Conservation (phyloP, 2,329 filamentous ascomycete genomes). For the Colletotrichum chrysophilum region DNA sequence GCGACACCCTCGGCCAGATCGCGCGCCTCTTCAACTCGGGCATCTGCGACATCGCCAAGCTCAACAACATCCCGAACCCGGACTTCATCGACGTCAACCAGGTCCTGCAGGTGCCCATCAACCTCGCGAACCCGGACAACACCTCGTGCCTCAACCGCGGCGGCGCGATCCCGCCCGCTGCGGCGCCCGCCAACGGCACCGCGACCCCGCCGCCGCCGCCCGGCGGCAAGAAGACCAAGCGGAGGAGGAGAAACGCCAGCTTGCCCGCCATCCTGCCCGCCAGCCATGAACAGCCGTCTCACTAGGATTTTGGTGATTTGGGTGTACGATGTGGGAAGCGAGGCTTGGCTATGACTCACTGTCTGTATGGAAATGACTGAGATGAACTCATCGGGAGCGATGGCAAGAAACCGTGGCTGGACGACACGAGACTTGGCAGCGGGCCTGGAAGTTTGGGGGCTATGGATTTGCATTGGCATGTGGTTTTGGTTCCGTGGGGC, state of each 20-base stretch:
- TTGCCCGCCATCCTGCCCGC: neutral
- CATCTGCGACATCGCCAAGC: slow-evolving; percentile 16
- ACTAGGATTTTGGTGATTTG: neutral
- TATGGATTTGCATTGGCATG: neutral
- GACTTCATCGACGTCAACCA: neutral
- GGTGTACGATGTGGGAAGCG: neutral
- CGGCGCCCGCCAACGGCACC: neutral
- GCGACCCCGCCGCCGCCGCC: neutral
- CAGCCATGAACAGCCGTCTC: neutral
- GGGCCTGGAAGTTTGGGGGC: neutral
- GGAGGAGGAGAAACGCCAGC: neutral
- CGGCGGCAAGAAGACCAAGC: neutral
- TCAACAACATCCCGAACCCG: slow-evolving; percentile 9
- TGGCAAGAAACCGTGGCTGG: neutral
- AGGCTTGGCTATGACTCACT: neutral
- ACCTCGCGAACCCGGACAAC: slow-evolving; percentile 11
- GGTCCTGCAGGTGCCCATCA: neutral
- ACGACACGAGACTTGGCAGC: slow-evolving; percentile 7
- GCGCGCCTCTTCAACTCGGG: slow-evolving; percentile 12
- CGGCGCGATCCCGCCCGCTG: neutral
- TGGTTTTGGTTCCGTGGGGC: neutral
- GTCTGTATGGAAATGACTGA: neutral
- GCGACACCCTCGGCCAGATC: slow-evolving; percentile 10
- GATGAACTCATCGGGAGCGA: neutral
- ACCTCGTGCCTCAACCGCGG: slow-evolving; percentile 4